Base-by-base conservation (phyloP, 768 basidiomycete genomes). In the Hygrocybe punicea region DNA sequence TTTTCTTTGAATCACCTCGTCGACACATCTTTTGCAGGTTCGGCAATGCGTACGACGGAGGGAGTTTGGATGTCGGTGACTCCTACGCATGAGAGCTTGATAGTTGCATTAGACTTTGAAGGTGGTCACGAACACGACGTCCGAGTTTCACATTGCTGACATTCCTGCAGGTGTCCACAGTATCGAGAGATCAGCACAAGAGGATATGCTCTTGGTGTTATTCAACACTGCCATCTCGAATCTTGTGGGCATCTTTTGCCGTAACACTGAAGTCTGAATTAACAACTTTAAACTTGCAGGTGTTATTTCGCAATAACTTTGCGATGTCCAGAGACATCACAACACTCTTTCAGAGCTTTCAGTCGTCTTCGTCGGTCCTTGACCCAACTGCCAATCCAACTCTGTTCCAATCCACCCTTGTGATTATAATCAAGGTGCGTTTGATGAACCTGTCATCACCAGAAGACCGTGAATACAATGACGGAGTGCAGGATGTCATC, bases 11-110 rank as follows among this genome's bases (percentile, higher is more conserved):
- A 85, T 49, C 85, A 86, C 59, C 71, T 86, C 4, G 77, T 76
- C 1, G 84, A 86, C 60, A 83, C 84, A 0, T 85, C 85, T 0
- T 86, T 86, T 61, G 83, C 83, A 8, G 84, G 85, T 1, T 81
- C 78, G 8, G 84, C 84, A 0, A 84, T 85, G 82, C 71, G 82
- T 16, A 84, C 83, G 9, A 85, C 81, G 62, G 82, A 84, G 69
- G 84, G 84, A 4, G 82, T 85, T 3, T 85, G 84, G 84, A 80
- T 85, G 78, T 84, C 84, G 1, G 81, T 82, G 5, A 84, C 84
- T 2, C 85, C 84, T 0, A 84, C 84, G 0, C 70, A 78, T 45
- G 78, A 83, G 21, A 67, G 67, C 0, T 62, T 86, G 8, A 70
- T 86, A 6, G 83, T 86, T 1, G 79, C 84, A 3, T 73, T 86